These are phyloP conservation scores for Globisporangium irregulare DNA, from an alignment of 352 stramenopile species.

Conservation along the genomic window DNA sequence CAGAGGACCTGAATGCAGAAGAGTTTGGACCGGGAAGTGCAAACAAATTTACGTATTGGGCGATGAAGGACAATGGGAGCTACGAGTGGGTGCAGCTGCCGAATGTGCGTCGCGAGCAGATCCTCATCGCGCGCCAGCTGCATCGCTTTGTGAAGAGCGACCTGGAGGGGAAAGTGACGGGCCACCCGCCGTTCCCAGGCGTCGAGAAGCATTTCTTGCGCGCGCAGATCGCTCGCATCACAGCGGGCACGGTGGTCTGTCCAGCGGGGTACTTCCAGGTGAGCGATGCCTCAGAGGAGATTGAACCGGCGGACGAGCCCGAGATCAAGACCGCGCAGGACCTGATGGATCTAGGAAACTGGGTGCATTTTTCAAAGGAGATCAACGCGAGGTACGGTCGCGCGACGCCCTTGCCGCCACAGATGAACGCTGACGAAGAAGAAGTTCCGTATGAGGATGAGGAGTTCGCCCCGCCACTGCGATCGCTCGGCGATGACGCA, in stretches of 20 bases:
- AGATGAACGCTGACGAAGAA: conserved; percentile 71
- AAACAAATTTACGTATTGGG: conserved; percentile 92
- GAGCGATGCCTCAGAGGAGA: conserved; percentile 55
- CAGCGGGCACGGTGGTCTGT: conserved; percentile 71
- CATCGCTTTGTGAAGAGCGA: conserved; percentile 78
- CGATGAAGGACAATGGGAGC: conserved; percentile 72
- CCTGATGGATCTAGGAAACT: conserved; percentile 65
- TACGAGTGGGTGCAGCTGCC: conserved; percentile 86
- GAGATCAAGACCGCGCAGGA: conserved; percentile 75
- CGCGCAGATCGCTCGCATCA: conserved; percentile 89
- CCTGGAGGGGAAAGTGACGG: conserved; percentile 70
- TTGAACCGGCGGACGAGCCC: conserved; percentile 61
- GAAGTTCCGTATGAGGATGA: conserved; percentile 66
- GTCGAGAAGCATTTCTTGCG: conserved; percentile 84
- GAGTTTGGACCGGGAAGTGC: conserved; percentile 51
- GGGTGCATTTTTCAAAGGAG: conserved; percentile 88
- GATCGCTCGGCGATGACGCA: conserved; percentile 62
- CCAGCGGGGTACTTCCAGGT: conserved; percentile 84
- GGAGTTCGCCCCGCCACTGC: conserved; percentile 58
- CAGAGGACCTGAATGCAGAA: conserved; percentile 67
- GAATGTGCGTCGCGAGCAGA: conserved; percentile 68
- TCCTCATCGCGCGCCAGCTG: conserved; percentile 76
- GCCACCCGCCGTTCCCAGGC: conserved; percentile 88
- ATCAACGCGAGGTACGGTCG: conserved; percentile 84
- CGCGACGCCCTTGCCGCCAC: conserved; percentile 60